Evolutionary conservation across 371 early-diverging fungal genomes (phyloP).

Genomic region (Mortierella sp.): DNA sequence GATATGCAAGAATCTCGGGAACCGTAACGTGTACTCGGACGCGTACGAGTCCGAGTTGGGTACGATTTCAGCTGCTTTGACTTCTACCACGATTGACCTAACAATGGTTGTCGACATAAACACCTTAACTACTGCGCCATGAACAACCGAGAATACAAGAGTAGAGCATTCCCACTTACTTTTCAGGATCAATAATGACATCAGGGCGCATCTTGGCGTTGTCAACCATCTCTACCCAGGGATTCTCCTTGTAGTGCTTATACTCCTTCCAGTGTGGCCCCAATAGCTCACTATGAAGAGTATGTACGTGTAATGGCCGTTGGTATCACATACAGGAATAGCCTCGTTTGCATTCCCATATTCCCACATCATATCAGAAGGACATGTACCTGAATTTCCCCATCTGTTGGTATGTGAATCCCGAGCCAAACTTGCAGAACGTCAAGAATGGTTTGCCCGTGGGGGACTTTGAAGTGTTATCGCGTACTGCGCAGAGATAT

Average conservation of each 20-base stretch:
- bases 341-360: not conserved
- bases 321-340: not conserved
- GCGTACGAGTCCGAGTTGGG: constrained; percentile 62
- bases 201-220: constrained; percentile 74
- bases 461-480: constrained; percentile 55
- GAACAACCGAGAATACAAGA: not conserved
- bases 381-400: constrained; percentile 53
- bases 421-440: constrained; percentile 78
- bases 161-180: constrained; percentile 44
- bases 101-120: not conserved
- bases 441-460: constrained; percentile 60
- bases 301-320: not conserved
- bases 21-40: constrained; percentile 74
- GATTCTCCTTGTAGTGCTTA: constrained; percentile 38
- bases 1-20: constrained; percentile 74
- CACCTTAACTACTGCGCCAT: no score
- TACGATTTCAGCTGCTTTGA: constrained; percentile 76
- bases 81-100: constrained; percentile 72
- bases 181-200: constrained; percentile 65
- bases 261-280: constrained; percentile 47
- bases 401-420: constrained; percentile 68
- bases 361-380: no score
- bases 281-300: constrained; percentile 17
- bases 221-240: constrained; percentile 43
- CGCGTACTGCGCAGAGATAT: constrained; percentile 76